Evolutionary conservation across 495 filamentous ascomycete species (phyloP).

Genomic region (Podospora pseudopauciseta): DNA sequence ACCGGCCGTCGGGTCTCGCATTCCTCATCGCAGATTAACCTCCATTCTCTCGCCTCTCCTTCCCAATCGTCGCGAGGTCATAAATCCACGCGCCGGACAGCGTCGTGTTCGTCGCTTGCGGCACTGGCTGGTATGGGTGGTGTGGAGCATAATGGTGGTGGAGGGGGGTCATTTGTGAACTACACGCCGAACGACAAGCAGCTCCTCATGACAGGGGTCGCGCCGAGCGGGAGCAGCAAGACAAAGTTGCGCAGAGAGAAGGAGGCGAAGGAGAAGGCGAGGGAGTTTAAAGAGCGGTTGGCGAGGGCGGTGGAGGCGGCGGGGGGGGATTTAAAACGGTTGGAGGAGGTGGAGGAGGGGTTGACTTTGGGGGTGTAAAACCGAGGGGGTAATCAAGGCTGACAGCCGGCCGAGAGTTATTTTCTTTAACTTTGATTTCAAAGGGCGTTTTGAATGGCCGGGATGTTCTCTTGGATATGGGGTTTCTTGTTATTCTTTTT

Average conservation of each 20-base stretch:
- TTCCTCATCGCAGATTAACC: neutral
- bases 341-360: conserved; percentile 1
- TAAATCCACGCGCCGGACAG: neutral
- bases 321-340: conserved; percentile 66
- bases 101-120: neutral
- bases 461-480: too few relatives aligned
- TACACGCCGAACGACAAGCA: conserved; percentile 79
- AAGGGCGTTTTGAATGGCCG: too few relatives aligned
- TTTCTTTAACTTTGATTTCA: neutral
- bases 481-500: too few relatives aligned
- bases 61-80: conserved; percentile 2
- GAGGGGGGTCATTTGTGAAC: conserved; percentile 75
- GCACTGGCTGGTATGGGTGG: conserved; percentile 29
- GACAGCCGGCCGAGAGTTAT: too few relatives aligned
- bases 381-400: neutral
- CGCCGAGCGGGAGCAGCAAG: conserved; percentile 85
- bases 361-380: neutral
- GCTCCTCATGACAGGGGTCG: conserved; percentile 84
- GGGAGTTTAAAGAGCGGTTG: conserved; percentile 71
- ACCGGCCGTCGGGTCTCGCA: conserved; percentile 15
- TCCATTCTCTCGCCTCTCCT: conserved; percentile 7
- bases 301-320: conserved; percentile 69
- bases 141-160: conserved; percentile 39
- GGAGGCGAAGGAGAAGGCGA: conserved; percentile 74
- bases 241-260: conserved; percentile 88